Evolutionary conservation across 1,284 basidiomycete genomes (phyloP).

Genomic region (Leccinum huronense): DNA sequence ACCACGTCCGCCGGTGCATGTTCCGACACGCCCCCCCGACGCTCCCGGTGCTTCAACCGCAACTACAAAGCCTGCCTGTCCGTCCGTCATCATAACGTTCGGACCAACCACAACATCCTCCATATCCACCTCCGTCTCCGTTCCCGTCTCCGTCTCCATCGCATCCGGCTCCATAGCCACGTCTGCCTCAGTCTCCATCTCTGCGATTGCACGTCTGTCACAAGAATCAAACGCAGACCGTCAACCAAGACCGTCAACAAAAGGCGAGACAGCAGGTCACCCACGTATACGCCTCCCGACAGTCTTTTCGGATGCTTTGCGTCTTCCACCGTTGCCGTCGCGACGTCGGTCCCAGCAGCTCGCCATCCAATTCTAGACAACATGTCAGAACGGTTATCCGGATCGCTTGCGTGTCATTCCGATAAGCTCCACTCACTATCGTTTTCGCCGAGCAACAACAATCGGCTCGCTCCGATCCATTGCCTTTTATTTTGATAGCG

Average conservation of each 20-base stretch:
- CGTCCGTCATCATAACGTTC: background rate
- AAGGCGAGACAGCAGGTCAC: conserved; percentile 20
- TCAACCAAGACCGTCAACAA: conserved; percentile 3
- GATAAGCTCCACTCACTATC: conserved; percentile 42
- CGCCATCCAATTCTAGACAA: conserved; percentile 48
- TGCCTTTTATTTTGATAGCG: conserved; percentile 44
- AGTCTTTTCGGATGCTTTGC: conserved; percentile 41
- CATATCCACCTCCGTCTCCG: background rate
- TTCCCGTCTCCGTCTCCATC: conserved; percentile 11
- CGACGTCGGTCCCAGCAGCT: conserved; percentile 45
- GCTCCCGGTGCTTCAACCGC: background rate
- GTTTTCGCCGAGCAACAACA: conserved; percentile 58
- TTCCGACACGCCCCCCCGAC: background rate
- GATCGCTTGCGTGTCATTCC: background rate
- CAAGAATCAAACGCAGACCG: background rate
- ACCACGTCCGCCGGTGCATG: background rate
- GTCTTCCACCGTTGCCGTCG: conserved; percentile 52
- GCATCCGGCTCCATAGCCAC: conserved; percentile 9
- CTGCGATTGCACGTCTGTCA: conserved; percentile 44
- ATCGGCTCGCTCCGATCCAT: conserved; percentile 48
- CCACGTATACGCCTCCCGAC: conserved; percentile 49
- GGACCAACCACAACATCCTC: background rate
- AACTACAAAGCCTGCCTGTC: background rate
- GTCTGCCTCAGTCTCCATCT: conserved; percentile 47
- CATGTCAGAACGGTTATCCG: conserved; percentile 6